phyloP scores from a whole-genome alignment of 2,329 filamentous ascomycete species.

The Fusarium goolgardi region DNA sequence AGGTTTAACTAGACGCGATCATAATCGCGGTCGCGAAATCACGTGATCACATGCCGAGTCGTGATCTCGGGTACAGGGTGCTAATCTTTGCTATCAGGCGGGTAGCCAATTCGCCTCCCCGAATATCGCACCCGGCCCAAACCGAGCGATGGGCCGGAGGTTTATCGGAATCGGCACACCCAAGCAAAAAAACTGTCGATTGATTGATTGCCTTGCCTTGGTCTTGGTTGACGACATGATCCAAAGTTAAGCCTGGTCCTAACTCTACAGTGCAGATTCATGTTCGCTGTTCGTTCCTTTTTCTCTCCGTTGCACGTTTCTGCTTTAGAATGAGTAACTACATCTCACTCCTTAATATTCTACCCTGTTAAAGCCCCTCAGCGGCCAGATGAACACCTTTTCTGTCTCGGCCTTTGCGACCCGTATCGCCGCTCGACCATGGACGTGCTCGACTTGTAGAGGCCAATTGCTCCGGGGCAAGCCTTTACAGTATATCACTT shows the following conservation, averaged over 20 bases:
- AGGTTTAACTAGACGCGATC: slow-evolving; percentile 42
- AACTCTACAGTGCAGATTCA: slow-evolving; percentile 3
- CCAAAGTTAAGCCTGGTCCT: slow-evolving; percentile 23
- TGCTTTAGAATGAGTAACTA: slow-evolving; percentile 42
- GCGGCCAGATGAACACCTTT: slow-evolving; percentile 57
- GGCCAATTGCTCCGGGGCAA: slow-evolving; percentile 53
- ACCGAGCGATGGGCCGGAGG: slow-evolving; percentile 45
- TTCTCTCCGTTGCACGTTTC: slow-evolving; percentile 1
- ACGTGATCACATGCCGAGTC: slow-evolving; percentile 43
- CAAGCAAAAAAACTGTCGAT: slow-evolving; percentile 44
- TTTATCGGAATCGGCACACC: slow-evolving; percentile 45
- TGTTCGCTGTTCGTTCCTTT: slow-evolving; percentile 13
- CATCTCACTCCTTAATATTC: slow-evolving; percentile 13
- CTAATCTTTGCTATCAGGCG: slow-evolving; percentile 3
- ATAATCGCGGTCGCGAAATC: slow-evolving; percentile 46
- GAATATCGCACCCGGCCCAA: slow-evolving; percentile 43
- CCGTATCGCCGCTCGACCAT: slow-evolving; percentile 55
- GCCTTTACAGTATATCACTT: slow-evolving; percentile 42
- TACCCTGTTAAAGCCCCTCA: slow-evolving; percentile 29
- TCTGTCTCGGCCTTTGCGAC: slow-evolving; percentile 54
- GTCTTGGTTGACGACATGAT: slow-evolving; percentile 44
- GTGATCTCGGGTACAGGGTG: neutral
- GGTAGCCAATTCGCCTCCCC: slow-evolving; percentile 25
- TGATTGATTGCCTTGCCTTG: slow-evolving; percentile 17
- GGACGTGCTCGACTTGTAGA: slow-evolving; percentile 62